Evolutionary conservation across 2,329 filamentous ascomycete species (phyloP).

Genomic region (Diaporthe sp.): DNA sequence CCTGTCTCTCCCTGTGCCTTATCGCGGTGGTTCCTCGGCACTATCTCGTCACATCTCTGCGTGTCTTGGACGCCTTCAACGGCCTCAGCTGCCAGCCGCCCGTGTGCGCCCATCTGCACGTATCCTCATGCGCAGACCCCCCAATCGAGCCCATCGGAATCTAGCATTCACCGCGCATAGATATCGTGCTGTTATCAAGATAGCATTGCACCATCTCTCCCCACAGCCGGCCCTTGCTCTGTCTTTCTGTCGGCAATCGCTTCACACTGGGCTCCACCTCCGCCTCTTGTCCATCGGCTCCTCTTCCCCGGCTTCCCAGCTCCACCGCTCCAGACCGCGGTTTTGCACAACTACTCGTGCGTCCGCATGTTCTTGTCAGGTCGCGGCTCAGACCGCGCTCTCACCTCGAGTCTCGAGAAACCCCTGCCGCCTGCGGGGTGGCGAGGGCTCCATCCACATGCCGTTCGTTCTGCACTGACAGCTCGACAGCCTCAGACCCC

Average conservation of each 20-base stretch:
- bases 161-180: slow-evolving; percentile 1
- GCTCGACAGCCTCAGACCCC: slow-evolving; percentile 13
- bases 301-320: slow-evolving; percentile 25
- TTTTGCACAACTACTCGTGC: slow-evolving; percentile 12
- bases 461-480: slow-evolving; percentile 24
- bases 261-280: slow-evolving; percentile 10
- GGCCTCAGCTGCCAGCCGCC: slow-evolving; percentile 6
- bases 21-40: slow-evolving; percentile 15
- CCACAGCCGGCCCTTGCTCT: slow-evolving; percentile 1
- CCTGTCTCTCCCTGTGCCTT: not conserved
- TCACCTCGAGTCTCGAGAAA: not conserved
- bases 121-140: not conserved
- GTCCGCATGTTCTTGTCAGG: not conserved
- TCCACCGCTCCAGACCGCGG: slow-evolving; percentile 13
- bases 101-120: not conserved
- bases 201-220: slow-evolving; percentile 7
- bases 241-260: slow-evolving; percentile 2
- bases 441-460: slow-evolving; percentile 29
- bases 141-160: slow-evolving; percentile 1
- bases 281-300: slow-evolving; percentile 10
- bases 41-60: not conserved
- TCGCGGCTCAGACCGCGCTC: not conserved
- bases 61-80: not conserved
- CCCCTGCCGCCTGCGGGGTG: slow-evolving; percentile 13
- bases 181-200: slow-evolving; percentile 11